Evolutionary conservation across 2,329 filamentous ascomycete species (phyloP).

Genomic region (Escovopsis sp.): DNA sequence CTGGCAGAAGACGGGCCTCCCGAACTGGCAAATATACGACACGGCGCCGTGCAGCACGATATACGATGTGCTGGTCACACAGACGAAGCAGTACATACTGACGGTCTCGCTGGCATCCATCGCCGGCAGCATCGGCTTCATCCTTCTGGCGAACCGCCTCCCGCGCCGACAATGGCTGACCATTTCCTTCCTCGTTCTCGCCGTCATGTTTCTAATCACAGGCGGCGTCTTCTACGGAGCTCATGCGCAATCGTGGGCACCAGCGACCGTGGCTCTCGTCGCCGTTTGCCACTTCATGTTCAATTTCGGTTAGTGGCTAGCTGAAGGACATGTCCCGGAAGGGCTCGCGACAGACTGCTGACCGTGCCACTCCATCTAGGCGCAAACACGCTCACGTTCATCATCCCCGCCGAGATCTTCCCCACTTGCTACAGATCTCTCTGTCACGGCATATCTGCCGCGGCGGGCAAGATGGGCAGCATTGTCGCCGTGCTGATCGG

Average conservation of each 20-base stretch:
- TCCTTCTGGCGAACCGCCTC: constrained; percentile 32
- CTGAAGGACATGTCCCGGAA: background rate
- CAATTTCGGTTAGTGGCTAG: constrained; percentile 32
- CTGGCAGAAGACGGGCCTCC: constrained; percentile 26
- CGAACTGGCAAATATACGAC: constrained; percentile 35
- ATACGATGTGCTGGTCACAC: constrained; percentile 35
- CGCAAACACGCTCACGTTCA: constrained; percentile 48
- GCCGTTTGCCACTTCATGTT: constrained; percentile 40
- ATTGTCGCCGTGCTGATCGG: constrained; percentile 36
- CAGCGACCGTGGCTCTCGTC: constrained; percentile 34
- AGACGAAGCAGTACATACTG: constrained; percentile 37
- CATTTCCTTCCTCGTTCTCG: constrained; percentile 31
- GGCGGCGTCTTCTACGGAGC: constrained; percentile 36
- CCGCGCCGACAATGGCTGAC: constrained; percentile 36
- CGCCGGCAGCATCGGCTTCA: constrained; percentile 33
- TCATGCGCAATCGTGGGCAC: constrained; percentile 24
- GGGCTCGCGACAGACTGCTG: background rate
- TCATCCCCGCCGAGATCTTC: constrained; percentile 50
- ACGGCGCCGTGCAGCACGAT: constrained; percentile 36
- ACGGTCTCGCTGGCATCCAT: constrained; percentile 38
- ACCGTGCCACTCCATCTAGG: constrained; percentile 17
- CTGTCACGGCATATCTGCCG: constrained; percentile 47
- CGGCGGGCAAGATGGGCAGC: constrained; percentile 43
- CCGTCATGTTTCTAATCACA: constrained; percentile 32
- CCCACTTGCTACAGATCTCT: constrained; percentile 48